phyloP scores from a whole-genome alignment of 1,139 yeast genomes.

The Zhuliangozyma blackwelliae region DNA sequence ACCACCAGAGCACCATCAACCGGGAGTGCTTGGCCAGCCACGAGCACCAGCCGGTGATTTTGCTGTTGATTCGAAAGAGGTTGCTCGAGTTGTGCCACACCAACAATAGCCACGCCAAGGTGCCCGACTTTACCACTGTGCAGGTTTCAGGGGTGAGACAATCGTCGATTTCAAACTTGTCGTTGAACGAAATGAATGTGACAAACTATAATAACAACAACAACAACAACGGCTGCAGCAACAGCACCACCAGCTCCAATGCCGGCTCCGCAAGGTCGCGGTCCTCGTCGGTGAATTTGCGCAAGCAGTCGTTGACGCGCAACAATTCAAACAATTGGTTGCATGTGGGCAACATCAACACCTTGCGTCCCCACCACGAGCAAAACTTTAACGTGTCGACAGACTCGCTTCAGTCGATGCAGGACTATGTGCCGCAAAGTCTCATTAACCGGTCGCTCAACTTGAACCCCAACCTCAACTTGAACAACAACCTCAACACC shows the following conservation, averaged over 20 bases:
- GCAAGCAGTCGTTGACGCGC: conserved; percentile 45
- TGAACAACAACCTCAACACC: conserved; percentile 1
- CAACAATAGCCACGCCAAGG: conserved; percentile 12
- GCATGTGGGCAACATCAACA: conserved; percentile 43
- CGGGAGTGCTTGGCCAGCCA: conserved; percentile 30
- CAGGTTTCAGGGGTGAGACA: conserved; percentile 21
- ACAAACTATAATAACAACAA: conserved; percentile 22
- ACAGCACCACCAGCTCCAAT: not conserved
- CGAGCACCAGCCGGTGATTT: conserved; percentile 37
- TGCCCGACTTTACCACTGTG: conserved; percentile 28
- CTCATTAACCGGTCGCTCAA: conserved; percentile 23
- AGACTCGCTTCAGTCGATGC: conserved; percentile 43
- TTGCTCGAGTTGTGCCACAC: conserved; percentile 37
- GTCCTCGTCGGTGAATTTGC: conserved; percentile 28
- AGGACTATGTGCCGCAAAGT: conserved; percentile 42
- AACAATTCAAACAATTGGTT: conserved; percentile 45
- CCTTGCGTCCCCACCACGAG: conserved; percentile 23
- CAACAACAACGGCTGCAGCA: conserved; percentile 2
- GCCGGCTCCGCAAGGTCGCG: conserved; percentile 16
- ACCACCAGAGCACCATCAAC: conserved; percentile 31
- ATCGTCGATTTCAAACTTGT: conserved; percentile 39
- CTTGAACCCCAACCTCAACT: conserved; percentile 2
- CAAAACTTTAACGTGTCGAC: conserved; percentile 31
- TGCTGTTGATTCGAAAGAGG: conserved; percentile 41
- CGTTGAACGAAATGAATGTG: conserved; percentile 39